phyloP scores from a whole-genome alignment of 2,329 filamentous ascomycete species.

The Cytospora piceae region DNA sequence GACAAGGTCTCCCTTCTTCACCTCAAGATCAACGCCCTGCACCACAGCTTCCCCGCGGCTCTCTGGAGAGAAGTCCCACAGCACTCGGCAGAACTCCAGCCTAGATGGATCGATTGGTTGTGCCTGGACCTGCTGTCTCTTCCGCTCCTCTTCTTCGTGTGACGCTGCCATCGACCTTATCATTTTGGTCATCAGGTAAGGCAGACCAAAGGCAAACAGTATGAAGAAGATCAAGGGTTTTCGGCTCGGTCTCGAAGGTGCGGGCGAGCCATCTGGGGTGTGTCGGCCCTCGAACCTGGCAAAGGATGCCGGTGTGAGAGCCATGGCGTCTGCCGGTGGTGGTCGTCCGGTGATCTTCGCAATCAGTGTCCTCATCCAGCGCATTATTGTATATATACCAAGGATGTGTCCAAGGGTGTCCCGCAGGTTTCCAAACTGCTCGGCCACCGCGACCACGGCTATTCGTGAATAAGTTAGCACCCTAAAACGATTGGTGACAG shows the following conservation, averaged over 20 bases:
- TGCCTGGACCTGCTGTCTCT: slow-evolving; percentile 52
- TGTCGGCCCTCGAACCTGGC: slow-evolving; percentile 81
- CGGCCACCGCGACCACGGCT: slow-evolving; percentile 98
- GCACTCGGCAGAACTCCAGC: slow-evolving; percentile 92
- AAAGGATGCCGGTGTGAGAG: slow-evolving; percentile 89
- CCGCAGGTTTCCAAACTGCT: slow-evolving; percentile 92
- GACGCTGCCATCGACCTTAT: slow-evolving; percentile 82
- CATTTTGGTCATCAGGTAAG: slow-evolving; percentile 95
- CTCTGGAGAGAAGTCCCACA: slow-evolving; percentile 93
- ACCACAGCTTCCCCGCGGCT: slow-evolving; percentile 57
- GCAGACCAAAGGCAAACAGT: slow-evolving; percentile 89
- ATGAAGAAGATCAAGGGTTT: slow-evolving; percentile 98
- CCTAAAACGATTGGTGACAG: slow-evolving; percentile 6
- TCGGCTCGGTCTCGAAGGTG: slow-evolving; percentile 73
- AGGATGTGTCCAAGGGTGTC: slow-evolving; percentile 92
- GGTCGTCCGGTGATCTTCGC: slow-evolving; percentile 93
- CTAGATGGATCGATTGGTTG: slow-evolving; percentile 80
- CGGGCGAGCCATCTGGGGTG: slow-evolving; percentile 63
- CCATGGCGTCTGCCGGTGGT: slow-evolving; percentile 81
- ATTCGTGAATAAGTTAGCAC: slow-evolving; percentile 27
- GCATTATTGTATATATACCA: slow-evolving; percentile 93
- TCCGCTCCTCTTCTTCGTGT: slow-evolving; percentile 80
- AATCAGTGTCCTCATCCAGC: slow-evolving; percentile 89
- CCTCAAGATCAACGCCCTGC: slow-evolving; percentile 82
- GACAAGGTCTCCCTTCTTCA: slow-evolving; percentile 93